Percentiles rank a stretch among this genome's conserved stretches.
phyloP scores from a whole-genome alignment of 140 eudicot genomes.

The Senecio squalidus region DNA sequence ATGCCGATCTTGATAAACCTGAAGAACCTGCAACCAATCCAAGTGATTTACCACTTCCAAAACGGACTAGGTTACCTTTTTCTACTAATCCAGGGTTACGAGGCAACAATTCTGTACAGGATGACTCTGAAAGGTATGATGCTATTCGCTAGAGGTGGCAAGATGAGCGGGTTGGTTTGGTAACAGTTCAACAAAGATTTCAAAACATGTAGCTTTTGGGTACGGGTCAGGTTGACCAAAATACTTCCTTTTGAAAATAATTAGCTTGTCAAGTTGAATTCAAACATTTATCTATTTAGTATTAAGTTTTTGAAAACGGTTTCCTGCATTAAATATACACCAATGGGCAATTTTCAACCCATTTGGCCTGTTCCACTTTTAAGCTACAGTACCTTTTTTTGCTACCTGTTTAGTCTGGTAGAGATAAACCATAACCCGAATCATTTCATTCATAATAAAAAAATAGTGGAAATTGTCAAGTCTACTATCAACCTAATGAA shows the following conservation, averaged over 20 bases:
- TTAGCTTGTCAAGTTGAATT: background rate
- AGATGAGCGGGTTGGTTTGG: background rate
- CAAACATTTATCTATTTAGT: background rate
- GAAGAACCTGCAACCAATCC: slow-evolving; percentile 38
- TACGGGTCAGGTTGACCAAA: background rate
- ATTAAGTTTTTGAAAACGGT: background rate
- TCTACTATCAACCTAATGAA: background rate
- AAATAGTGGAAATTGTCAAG: background rate
- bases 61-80: slow-evolving; percentile 58
- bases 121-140: slow-evolving; percentile 51
- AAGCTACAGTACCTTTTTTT: background rate
- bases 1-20: slow-evolving; percentile 19
- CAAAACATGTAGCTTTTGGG: background rate
- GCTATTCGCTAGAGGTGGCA: background rate
- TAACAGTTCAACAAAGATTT: background rate
- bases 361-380: background rate
- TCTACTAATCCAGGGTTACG: slow-evolving; percentile 33
- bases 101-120: slow-evolving; percentile 29
- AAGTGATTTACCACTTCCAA: slow-evolving; percentile 36
- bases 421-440: background rate
- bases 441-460: background rate
- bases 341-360: background rate
- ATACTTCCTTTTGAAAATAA: background rate
- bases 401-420: background rate
- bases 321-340: background rate